Percentiles rank a stretch among this genome's conserved stretches.
Conservation (phyloP, 1,284 basidiomycete genomes). For the Calocybe gambosa region DNA sequence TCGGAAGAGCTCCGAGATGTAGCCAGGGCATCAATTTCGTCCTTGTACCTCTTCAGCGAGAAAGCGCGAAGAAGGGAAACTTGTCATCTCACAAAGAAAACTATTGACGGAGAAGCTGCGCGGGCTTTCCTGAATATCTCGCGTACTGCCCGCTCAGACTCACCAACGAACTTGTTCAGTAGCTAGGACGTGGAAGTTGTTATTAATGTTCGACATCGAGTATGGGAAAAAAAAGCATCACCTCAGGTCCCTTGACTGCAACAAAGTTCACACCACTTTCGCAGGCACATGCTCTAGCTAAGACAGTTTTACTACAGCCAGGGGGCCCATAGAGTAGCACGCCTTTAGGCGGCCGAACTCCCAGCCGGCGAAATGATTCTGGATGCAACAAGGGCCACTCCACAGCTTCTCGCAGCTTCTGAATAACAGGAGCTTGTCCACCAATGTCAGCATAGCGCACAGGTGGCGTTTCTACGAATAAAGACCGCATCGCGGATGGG, state of each 20-base stretch:
- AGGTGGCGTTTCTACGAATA: conserved; percentile 83
- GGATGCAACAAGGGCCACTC: conserved; percentile 94
- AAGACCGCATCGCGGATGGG: conserved; percentile 91
- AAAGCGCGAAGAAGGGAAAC: not conserved
- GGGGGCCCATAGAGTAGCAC: conserved; percentile 95
- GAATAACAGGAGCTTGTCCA: conserved; percentile 75
- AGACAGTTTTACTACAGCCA: conserved; percentile 95
- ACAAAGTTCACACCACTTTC: conserved; percentile 97
- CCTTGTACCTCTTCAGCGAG: conserved; percentile 41
- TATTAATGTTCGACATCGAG: conserved; percentile 4
- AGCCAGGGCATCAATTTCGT: conserved; percentile 95
- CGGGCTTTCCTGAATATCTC: conserved; percentile 96
- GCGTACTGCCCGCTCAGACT: conserved; percentile 91
- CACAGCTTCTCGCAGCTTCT: conserved; percentile 81
- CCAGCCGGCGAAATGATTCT: conserved; percentile 81
- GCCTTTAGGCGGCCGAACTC: conserved; percentile 85
- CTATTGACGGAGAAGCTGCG: conserved; percentile 88
- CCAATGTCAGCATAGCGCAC: conserved; percentile 88
- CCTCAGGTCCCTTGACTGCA: conserved; percentile 97
- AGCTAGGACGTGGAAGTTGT: conserved; percentile 44
- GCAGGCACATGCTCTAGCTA: conserved; percentile 90
- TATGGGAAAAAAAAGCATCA: conserved; percentile 22
- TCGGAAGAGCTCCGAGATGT: conserved; percentile 67
- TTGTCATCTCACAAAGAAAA: conserved; percentile 79
- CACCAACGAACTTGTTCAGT: conserved; percentile 95